Evolutionary conservation across 495 filamentous ascomycete genomes (phyloP), one percentile per base, ranked within the genome.

Genomic region (Tuber umbilicatum): DNA sequence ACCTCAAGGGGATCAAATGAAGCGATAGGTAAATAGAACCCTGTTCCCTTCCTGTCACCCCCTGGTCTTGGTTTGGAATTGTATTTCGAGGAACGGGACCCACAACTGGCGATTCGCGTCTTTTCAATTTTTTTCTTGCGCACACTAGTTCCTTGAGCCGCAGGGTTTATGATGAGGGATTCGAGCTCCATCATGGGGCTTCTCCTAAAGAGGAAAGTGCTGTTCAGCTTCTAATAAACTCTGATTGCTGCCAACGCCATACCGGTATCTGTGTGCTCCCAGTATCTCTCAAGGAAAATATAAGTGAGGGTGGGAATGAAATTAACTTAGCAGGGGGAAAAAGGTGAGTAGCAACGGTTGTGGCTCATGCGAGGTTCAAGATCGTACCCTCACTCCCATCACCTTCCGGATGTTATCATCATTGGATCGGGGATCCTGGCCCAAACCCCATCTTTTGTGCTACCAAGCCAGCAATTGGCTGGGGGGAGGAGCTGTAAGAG

Each of bases 131-230:
- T 64, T 35, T 64, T 64, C 55, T 35, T 64, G 27, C 55, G 27
- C 55, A 5, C 14, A 3, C 14, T 19, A 19, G 27, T 35, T 6
- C 31, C 55, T 35, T 31, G 55, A 64, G 55, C 55, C 55, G 55
- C 55, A 64, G 55, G 55, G 55, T 64, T 64, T 35, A 35, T 35
- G 27, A 64, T 64, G 55, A 64, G 55, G 55, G 55, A 64, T 35
- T 64, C 55, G 7, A 64, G 55, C 55, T 64, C 55, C 27, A 60
- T 60, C n/a, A 60, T 60, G 55, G 5, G 27, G 27, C 5, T 19
- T 35, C 55, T 31, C 55, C 55, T 16, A 64, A 64, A 35, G 27
- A 35, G 55, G 55, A 35, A 64, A 31, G 55, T 35, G 27, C 27
- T 35, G 27, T 27, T 31, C n/a, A 12, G 23, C 27, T 19, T 64